Conservation (phyloP, 1,284 basidiomycete species). For the Neotropicomus parvogracilis region DNA sequence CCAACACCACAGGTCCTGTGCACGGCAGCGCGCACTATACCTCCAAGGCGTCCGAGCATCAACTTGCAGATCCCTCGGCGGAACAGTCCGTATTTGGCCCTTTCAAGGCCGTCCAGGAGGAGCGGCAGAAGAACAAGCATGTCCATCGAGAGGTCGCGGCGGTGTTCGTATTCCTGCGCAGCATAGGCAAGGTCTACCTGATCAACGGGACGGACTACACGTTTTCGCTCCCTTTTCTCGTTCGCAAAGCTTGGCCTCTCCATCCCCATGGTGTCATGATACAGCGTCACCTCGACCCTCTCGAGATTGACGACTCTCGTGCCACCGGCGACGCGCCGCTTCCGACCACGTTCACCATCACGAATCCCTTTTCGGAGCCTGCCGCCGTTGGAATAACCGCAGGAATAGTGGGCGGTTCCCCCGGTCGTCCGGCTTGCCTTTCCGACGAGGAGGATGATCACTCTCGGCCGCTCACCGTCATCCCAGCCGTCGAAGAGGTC, state of each 20-base stretch:
- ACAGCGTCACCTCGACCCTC: constrained; percentile 67
- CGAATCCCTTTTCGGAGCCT: constrained; percentile 73
- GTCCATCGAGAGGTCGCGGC: constrained; percentile 45
- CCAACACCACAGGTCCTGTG: constrained; percentile 31
- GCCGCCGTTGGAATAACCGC: constrained; percentile 61
- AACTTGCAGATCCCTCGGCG: constrained; percentile 34
- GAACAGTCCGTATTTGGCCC: constrained; percentile 59
- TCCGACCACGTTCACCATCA: constrained; percentile 75
- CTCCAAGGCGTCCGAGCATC: constrained; percentile 26
- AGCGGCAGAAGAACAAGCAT: constrained; percentile 32
- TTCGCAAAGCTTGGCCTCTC: constrained; percentile 76
- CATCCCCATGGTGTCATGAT: constrained; percentile 73
- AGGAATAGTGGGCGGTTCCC: constrained; percentile 50
- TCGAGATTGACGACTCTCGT: constrained; percentile 64
- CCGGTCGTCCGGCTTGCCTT: constrained; percentile 39
- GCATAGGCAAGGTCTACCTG: constrained; percentile 70
- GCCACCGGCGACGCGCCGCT: constrained; percentile 58
- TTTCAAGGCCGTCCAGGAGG: constrained; percentile 38
- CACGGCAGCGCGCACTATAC: constrained; percentile 41
- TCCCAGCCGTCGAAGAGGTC: constrained; percentile 59
- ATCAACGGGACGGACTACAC: constrained; percentile 73
- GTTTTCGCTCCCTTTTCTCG: constrained; percentile 79
- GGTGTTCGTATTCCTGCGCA: constrained; percentile 77
- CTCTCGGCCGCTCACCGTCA: constrained; percentile 44
- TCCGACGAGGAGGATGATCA: constrained; percentile 54